Conservation (phyloP, 176 grass and related monocot species). For the Musa troglodytarum region DNA sequence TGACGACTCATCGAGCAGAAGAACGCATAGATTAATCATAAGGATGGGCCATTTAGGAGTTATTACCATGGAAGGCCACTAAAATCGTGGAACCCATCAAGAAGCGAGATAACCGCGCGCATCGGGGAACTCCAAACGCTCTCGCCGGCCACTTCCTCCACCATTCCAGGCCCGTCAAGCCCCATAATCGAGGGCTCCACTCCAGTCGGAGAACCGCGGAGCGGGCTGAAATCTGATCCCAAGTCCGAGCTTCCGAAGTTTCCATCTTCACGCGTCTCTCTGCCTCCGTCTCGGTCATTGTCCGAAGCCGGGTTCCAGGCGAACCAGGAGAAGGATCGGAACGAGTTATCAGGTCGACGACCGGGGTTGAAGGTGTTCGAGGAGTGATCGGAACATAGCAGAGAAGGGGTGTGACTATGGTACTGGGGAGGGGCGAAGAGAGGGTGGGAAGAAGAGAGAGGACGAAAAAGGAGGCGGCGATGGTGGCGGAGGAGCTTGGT, state of each 20-base stretch:
- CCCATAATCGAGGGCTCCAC: conserved; percentile 15
- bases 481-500: conserved; percentile 27
- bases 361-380: neutral
- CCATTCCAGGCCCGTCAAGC: neutral
- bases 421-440: neutral
- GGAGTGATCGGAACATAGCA: neutral
- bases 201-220: conserved; percentile 3
- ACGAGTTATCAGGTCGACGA: conserved; percentile 24
- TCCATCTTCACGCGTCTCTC: neutral
- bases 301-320: conserved; percentile 18
- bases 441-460: conserved; percentile 7
- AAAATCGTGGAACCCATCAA: conserved; percentile 58
- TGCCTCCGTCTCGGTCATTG: neutral
- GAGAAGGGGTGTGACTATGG: neutral
- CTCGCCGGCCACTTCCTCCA: conserved; percentile 28
- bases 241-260: neutral
- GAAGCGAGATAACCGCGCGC: conserved; percentile 16
- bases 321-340: conserved; percentile 54
- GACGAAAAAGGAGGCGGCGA: conserved; percentile 14
- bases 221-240: neutral
- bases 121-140: conserved; percentile 26
- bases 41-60: neutral
- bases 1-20: neutral
- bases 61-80: conserved; percentile 81
- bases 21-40: neutral